Conservation (phyloP, 495 filamentous ascomycete genomes). For the Annulohypoxylon moriforme region DNA sequence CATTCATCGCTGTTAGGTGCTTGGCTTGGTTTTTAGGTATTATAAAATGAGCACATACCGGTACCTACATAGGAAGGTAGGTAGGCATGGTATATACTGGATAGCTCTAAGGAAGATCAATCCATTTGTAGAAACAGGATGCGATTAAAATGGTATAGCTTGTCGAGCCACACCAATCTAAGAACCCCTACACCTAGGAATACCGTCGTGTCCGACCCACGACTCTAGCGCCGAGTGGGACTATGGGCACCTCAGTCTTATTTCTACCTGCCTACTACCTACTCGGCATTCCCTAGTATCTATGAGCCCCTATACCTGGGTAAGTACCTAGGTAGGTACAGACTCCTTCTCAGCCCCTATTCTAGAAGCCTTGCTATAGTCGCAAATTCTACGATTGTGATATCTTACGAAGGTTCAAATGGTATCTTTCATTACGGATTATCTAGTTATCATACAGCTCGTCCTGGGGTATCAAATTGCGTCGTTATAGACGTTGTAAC, state of each 20-base stretch:
- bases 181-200: not conserved
- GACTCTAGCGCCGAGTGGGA: not conserved
- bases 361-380: not conserved
- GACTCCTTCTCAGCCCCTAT: not conserved
- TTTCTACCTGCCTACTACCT: not conserved
- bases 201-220: not conserved
- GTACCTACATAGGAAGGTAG: not conserved
- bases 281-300: not conserved
- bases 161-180: not conserved
- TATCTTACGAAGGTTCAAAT: not conserved
- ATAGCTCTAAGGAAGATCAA: not conserved
- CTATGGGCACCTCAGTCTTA: not conserved
- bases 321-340: not conserved
- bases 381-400: not conserved
- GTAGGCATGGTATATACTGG: not conserved
- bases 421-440: not conserved
- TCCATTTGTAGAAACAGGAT: not conserved
- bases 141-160: not conserved
- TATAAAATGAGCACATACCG: not conserved
- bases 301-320: not conserved
- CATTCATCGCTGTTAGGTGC: not conserved
- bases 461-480: conserved; percentile 1
- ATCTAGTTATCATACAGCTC: conserved; percentile 3
- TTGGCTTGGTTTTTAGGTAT: not conserved
- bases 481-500: conserved; percentile 9